Evolutionary conservation across 108 stramenopile species (phyloP).

Genomic region (Aurantiochytrium sp.): DNA sequence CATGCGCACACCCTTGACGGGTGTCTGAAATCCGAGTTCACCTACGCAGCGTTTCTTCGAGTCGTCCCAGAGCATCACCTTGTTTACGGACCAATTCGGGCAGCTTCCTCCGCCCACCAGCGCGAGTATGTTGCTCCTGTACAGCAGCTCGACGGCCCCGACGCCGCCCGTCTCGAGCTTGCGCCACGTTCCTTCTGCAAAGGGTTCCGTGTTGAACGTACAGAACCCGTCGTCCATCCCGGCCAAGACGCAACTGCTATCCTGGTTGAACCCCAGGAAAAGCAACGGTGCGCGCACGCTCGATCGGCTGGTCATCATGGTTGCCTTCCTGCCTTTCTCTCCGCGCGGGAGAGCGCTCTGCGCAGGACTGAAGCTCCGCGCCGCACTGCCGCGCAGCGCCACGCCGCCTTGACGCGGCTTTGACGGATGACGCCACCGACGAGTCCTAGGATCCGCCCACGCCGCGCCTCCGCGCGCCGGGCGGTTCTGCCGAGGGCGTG

Average conservation of each 20-base stretch:
- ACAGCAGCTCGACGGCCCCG: slow-evolving; percentile 95
- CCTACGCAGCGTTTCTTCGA: slow-evolving; percentile 84
- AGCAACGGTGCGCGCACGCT: not conserved
- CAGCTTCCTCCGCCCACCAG: slow-evolving; percentile 79
- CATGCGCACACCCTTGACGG: slow-evolving; percentile 72
- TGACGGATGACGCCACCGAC: too few relatives aligned
- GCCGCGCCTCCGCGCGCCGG: too few relatives aligned
- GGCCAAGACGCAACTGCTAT: slow-evolving; percentile 21
- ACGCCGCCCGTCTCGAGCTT: slow-evolving; percentile 58
- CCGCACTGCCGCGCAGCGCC: too few relatives aligned
- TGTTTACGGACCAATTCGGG: slow-evolving; percentile 84
- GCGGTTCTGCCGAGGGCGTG: too few relatives aligned
- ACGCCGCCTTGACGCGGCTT: too few relatives aligned
- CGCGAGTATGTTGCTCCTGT: slow-evolving; percentile 93
- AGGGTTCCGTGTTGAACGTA: slow-evolving; percentile 18
- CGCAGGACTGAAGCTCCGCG: too few relatives aligned
- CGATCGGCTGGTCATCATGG: not conserved
- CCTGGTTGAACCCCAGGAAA: slow-evolving; percentile 55
- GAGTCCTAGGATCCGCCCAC: too few relatives aligned
- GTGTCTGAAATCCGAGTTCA: slow-evolving; percentile 73
- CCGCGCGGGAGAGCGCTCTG: too few relatives aligned
- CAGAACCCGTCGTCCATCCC: slow-evolving; percentile 19
- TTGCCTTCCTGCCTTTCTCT: too few relatives aligned
- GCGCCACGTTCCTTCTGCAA: not conserved
- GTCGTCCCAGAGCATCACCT: slow-evolving; percentile 98